Evolutionary conservation across 192 early-diverging fungal species (phyloP), one percentile per base, ranked within the genome.

Genomic region (Coemansia sp.): DNA sequence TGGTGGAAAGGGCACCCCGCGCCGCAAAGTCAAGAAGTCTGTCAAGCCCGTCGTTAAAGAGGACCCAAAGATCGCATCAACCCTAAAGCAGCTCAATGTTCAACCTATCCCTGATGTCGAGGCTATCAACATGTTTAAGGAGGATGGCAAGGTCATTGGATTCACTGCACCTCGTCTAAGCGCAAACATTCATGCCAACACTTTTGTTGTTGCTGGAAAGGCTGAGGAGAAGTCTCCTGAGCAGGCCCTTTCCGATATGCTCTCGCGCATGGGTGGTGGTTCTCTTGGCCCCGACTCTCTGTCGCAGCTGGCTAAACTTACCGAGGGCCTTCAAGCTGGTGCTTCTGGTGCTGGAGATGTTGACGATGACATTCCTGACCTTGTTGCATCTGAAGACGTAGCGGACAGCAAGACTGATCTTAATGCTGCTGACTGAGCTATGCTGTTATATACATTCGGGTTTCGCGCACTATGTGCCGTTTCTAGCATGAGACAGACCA

Each of bases 71-170:
- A 91, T 98, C 52, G 86, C 90, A 70, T 84, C 88, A 59, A 87
- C 91, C 60, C 86, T 97, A 63, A 94, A 92, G 77, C 96, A 97
- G 89, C 88, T 98, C 61, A 87, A 91, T 71, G 89, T 93, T 55
- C 91, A 94, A 83, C 84, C 88, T 64, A 86, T 97, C 66, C 80
- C 86, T 74, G 86, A 84, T 66, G 91, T 98, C 65, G 96, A 97
- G 85, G 92, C 97, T 71, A 93, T 99, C 84, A 98, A 98, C 90
- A 97, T 99, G 93, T 97, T 98, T 87, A 92, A 88, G 84, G 88
- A 89, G 49, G 90, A 96, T 71, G 94, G 94, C 70, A 91, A 87
- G 77, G 90, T 98, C 65, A 85, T 95, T 70, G 91, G 97, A 88
- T 98, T 98, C 81, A 76, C 74, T 75, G 77, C 83, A 28, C 95